Evolutionary conservation across 257 asterid species (phyloP).

Genomic region (Ocimum tenuiflorum): DNA sequence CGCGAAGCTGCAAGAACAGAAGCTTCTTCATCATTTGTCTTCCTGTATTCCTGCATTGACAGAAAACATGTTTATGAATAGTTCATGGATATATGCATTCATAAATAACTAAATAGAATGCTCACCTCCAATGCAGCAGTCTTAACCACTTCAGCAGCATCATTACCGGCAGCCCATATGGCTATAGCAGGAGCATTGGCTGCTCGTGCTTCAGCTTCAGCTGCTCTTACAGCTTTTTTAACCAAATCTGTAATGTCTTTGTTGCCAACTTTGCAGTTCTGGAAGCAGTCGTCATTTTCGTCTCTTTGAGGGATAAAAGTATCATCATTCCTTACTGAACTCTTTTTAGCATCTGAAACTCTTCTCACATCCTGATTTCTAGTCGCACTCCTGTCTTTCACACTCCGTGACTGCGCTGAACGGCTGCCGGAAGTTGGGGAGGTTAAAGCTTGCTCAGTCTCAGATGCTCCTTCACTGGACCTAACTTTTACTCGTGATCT

Average conservation of each 20-base stretch:
- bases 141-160: conserved; percentile 95
- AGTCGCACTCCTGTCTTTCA: conserved; percentile 44
- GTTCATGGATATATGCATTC: conserved; percentile 1
- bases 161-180: conserved; percentile 87
- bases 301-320: conserved; percentile 54
- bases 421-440: conserved; percentile 72
- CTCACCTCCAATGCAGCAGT: conserved; percentile 88
- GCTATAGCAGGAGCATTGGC: conserved; percentile 91
- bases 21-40: conserved; percentile 76
- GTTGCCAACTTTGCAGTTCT: conserved; percentile 72
- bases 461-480: conserved; percentile 52
- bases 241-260: conserved; percentile 71
- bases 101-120: conserved; percentile 16
- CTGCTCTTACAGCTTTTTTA: conserved; percentile 84
- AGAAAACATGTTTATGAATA: conserved; percentile 5
- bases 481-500: conserved; percentile 65
- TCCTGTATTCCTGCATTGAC: conserved; percentile 54
- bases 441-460: conserved; percentile 56
- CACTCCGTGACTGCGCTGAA: conserved; percentile 52
- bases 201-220: conserved; percentile 92
- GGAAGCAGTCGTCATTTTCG: conserved; percentile 84
- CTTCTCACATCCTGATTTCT: conserved; percentile 49
- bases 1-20: conserved; percentile 81
- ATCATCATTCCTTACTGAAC: conserved; percentile 31
- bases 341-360: conserved; percentile 49